Conservation (phyloP, 163 green algal genomes). For the Chlamydomonas reinhardtii region DNA sequence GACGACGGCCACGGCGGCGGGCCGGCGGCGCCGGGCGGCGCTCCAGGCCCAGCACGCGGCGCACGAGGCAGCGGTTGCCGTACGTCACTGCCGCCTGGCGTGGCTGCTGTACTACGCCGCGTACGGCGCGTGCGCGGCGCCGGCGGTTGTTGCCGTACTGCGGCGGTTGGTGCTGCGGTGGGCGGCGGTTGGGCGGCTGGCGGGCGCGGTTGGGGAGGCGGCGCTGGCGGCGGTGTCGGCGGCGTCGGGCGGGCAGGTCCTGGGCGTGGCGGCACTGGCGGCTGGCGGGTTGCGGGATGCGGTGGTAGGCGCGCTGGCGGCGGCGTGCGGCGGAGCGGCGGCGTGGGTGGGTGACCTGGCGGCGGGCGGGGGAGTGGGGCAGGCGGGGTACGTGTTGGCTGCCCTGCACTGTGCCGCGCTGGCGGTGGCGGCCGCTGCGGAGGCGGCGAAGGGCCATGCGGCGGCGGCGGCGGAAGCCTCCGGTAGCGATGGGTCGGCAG, state of each 20-base stretch:
- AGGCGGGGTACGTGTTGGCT: constrained; percentile 5
- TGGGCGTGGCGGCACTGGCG: not conserved
- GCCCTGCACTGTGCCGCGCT: constrained; percentile 10
- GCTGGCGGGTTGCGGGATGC: too few species aligned
- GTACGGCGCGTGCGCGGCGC: constrained; percentile 10
- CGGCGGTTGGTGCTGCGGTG: constrained; percentile 7
- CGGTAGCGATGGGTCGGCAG: not conserved
- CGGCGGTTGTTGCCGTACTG: not conserved
- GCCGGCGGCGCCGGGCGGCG: too few species aligned
- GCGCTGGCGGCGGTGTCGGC: not conserved
- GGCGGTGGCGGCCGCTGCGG: not conserved
- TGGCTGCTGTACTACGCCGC: constrained; percentile 36
- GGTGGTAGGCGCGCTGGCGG: not conserved
- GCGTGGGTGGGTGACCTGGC: not conserved
- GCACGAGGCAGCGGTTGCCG: not conserved
- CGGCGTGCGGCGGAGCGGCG: not conserved
- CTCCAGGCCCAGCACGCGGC: not conserved
- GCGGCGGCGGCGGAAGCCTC: not conserved
- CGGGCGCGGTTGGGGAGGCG: not conserved
- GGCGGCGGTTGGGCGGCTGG: not conserved
- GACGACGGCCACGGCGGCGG: too few species aligned
- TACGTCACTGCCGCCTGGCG: not conserved
- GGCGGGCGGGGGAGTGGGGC: not conserved
- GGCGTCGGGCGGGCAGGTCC: not conserved
- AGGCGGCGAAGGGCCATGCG: not conserved